phyloP scores from a whole-genome alignment of 2,329 filamentous ascomycete species.

The Fusarium kyushuense region DNA sequence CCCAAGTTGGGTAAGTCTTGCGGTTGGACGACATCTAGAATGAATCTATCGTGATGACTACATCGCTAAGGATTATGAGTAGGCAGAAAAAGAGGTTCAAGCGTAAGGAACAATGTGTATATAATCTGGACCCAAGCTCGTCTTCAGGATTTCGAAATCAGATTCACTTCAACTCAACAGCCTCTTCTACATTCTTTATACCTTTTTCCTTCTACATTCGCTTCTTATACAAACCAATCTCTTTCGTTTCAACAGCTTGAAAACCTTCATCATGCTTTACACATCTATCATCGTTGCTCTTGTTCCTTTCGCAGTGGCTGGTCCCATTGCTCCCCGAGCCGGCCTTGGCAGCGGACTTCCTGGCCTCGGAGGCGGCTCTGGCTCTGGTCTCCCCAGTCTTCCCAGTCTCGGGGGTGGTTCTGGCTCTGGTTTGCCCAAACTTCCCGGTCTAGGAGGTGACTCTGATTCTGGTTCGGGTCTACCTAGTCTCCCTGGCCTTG shows the following conservation, averaged over 20 bases:
- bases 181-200: conserved; percentile 24
- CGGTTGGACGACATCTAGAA: conserved; percentile 14
- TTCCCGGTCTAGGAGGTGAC: conserved; percentile 11
- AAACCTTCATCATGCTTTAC: conserved; percentile 37
- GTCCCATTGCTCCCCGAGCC: conserved; percentile 34
- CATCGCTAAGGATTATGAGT: neutral
- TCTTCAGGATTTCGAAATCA: neutral
- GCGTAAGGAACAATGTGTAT: conserved; percentile 26
- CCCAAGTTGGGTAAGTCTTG: conserved; percentile 37
- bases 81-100: conserved; percentile 9
- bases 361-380: conserved; percentile 8
- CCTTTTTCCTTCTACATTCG: conserved; percentile 6
- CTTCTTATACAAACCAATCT: conserved; percentile 4
- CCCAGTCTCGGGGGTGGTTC: neutral
- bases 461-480: neutral
- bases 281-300: conserved; percentile 41
- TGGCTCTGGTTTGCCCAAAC: neutral
- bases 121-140: conserved; percentile 1
- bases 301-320: conserved; percentile 40
- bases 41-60: conserved; percentile 17
- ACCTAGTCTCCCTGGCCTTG: neutral
- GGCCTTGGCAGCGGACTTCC: neutral
- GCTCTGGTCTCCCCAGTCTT: neutral
- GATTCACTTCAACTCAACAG: conserved; percentile 31
- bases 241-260: conserved; percentile 14